phyloP scores from a whole-genome alignment of 1,284 basidiomycete species.

The Marasmius oreades region DNA sequence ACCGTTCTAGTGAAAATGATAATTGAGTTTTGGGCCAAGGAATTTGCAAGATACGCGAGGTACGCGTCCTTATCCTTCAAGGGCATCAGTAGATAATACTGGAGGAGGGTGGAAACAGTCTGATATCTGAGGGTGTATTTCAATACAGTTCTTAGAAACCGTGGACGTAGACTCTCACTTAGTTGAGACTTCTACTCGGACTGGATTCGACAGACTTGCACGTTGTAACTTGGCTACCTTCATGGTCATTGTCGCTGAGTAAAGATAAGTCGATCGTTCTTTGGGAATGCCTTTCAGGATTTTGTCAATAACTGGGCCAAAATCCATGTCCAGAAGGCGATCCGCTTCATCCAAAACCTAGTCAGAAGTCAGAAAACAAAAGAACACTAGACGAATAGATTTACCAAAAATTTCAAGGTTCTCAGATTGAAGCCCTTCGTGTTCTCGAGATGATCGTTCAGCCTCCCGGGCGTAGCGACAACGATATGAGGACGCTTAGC shows the following conservation, averaged over 20 bases:
- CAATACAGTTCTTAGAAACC: slow-evolving; percentile 4
- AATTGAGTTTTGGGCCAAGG: slow-evolving; percentile 88
- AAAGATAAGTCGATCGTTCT: slow-evolving; percentile 94
- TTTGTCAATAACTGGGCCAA: slow-evolving; percentile 96
- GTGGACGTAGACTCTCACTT: slow-evolving; percentile 56
- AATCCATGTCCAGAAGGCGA: slow-evolving; percentile 95
- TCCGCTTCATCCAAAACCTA: slow-evolving; percentile 98
- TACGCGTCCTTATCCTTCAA: slow-evolving; percentile 91
- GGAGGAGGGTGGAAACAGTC: slow-evolving; percentile 92
- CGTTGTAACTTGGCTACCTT: slow-evolving; percentile 97
- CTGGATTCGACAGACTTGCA: slow-evolving; percentile 92
- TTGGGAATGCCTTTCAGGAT: slow-evolving; percentile 94
- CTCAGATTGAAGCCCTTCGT: slow-evolving; percentile 97
- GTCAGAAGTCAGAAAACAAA: slow-evolving; percentile 1
- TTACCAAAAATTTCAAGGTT: slow-evolving; percentile 85
- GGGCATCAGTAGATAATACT: slow-evolving; percentile 96
- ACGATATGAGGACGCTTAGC: slow-evolving; percentile 94
- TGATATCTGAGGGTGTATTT: slow-evolving; percentile 69
- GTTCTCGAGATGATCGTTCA: slow-evolving; percentile 96
- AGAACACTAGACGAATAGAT: slow-evolving; percentile 23
- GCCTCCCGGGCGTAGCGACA: slow-evolving; percentile 95
- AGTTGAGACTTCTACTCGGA: slow-evolving; percentile 91
- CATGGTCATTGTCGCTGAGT: slow-evolving; percentile 99
- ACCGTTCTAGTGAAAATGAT: slow-evolving; percentile 98
- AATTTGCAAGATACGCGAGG: slow-evolving; percentile 88